Percentiles rank a stretch among this genome's conserved stretches.
phyloP scores from a whole-genome alignment of 2,329 filamentous ascomycete genomes.

The Akanthomyces muscarius region DNA sequence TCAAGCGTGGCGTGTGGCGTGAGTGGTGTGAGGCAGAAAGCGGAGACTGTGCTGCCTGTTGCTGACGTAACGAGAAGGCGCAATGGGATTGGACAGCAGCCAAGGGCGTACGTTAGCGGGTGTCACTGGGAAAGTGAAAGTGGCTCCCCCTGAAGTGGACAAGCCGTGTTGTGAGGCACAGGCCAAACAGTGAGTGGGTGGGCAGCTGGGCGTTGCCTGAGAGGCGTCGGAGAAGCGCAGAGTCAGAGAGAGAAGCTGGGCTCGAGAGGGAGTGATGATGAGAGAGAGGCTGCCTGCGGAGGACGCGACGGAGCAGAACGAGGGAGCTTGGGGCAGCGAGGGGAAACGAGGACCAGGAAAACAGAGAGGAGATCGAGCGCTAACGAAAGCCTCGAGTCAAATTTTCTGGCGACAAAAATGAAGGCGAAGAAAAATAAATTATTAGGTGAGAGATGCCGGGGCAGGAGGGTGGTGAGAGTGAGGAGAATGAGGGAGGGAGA shows the following conservation, averaged over 20 bases:
- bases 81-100: conserved; percentile 13
- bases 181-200: conserved; percentile 4
- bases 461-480: conserved; percentile 17
- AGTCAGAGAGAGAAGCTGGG: not conserved
- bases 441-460: conserved; percentile 20
- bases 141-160: conserved; percentile 10
- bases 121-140: conserved; percentile 11
- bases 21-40: conserved; percentile 18
- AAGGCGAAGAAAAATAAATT: conserved; percentile 20
- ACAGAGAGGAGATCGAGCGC: conserved; percentile 37
- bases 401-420: conserved; percentile 22
- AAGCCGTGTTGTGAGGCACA: conserved; percentile 10
- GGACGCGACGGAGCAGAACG: conserved; percentile 1
- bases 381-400: conserved; percentile 44
- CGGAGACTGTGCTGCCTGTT: conserved; percentile 21
- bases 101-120: conserved; percentile 5
- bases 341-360: conserved; percentile 15
- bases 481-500: conserved; percentile 19
- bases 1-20: conserved; percentile 15
- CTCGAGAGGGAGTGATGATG: not conserved
- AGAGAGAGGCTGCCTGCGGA: not conserved
- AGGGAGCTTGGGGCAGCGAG: not conserved
- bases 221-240: conserved; percentile 3
- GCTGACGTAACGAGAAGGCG: conserved; percentile 34
- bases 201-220: conserved; percentile 19